Evolutionary conservation across 345 rosid genomes (phyloP).

Genomic region (Populus deltoides): DNA sequence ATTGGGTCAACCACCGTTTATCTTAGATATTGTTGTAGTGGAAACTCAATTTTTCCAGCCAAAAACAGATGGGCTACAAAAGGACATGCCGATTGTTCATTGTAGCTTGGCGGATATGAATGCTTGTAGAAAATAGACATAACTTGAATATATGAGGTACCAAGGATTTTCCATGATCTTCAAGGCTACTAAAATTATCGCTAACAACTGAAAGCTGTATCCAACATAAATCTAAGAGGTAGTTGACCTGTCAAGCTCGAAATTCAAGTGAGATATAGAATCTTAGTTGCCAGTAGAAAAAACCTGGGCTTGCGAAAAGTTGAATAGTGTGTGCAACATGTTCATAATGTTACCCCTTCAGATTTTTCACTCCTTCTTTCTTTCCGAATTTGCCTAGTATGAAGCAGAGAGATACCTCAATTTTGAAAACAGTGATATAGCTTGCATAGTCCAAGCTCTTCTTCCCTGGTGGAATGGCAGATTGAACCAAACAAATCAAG

Average conservation of each 20-base stretch:
- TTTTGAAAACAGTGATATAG: constrained; percentile 15
- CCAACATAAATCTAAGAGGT: not conserved
- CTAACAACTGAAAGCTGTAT: not conserved
- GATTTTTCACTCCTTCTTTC: not conserved
- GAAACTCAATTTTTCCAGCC: not conserved
- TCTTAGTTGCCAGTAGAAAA: not conserved
- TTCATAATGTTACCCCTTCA: not conserved
- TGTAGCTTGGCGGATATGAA: not conserved
- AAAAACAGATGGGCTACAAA: not conserved
- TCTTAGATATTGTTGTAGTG: not conserved
- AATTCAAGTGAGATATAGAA: too few species aligned
- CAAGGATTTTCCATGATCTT: not conserved
- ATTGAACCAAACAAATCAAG: constrained; percentile 22
- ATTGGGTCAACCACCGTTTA: too few species aligned
- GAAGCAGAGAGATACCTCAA: constrained; percentile 8
- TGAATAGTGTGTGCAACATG: not conserved
- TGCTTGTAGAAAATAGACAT: not conserved
- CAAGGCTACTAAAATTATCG: not conserved
- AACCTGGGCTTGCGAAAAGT: not conserved
- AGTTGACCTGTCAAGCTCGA: too few species aligned
- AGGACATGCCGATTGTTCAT: not conserved
- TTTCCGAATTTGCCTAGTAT: not conserved
- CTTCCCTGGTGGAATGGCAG: constrained; percentile 16
- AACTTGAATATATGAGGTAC: not conserved
- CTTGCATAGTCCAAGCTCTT: constrained; percentile 8